Evolutionary conservation across 495 filamentous ascomycete species (phyloP), one percentile per base, ranked within the genome.

Genomic region (Penicillium manginii): DNA sequence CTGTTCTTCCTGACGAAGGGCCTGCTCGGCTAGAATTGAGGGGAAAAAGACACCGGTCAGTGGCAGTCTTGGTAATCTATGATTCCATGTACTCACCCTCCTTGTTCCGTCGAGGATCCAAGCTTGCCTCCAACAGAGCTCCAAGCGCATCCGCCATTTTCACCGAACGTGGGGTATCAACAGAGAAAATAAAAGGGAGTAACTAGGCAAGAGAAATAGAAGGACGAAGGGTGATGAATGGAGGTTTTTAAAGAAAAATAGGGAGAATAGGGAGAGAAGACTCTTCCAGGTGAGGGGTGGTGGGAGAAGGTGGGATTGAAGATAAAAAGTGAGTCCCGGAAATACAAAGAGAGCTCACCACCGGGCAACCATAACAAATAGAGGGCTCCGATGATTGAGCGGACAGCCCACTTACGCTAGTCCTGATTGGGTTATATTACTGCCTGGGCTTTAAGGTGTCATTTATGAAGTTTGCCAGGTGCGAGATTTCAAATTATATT

Each of bases 101-200:
- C 73, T 92, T 94, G 69, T 92, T 89, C 67, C 92, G 86, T 52
- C 78, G 76, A 14, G 91, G 89, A 73, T 97, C 90, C 61, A 98
- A 83, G 62, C 91, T 97, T 45, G 88, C 88, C 66, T 96, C 81
- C 40, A 99, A 85, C 65, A 96, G 81, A 63, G 81, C 78, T 71
- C 84, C 82, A 69, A 93, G 78, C 71, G 88, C 83, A 62, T 87
- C 79, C 72, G 91, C 86, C 91, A 96, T 96, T 76, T 74, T 84
- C 71, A 63, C 32, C 47, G 58, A 55, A 70, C 63, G 69, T 66
- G 70, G 72, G 64, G 67, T 66, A 66, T 63, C 57, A 67, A 70
- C 57, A 67, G 32, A 54, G 57, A 40, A 17, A 43, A 18, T 21
- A 12, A 43, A 45, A 32, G 29, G 29, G 52, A 56, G 50, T 32